Base-by-base conservation (phyloP, 192 early-diverging fungal species). In the Entomortierella parvispora region DNA sequence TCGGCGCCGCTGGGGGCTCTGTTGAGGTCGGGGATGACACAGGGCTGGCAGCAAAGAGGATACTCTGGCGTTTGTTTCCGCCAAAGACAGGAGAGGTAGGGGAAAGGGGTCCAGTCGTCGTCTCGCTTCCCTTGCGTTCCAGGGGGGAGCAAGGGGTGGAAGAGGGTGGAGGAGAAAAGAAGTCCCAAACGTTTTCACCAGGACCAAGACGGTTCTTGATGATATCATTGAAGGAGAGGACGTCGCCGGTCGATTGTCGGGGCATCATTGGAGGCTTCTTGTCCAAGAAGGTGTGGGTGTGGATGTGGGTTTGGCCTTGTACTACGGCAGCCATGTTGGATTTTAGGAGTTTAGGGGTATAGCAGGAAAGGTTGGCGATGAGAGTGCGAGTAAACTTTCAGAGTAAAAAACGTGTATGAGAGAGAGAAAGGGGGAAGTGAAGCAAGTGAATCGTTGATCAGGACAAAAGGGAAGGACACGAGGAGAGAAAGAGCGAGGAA, bases 131-230 rank as follows among this genome's bases (percentile, higher is more conserved):
- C 37, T 40, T 40, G 37, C 7, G 12, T 9, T 40, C 37, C 37
- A 40, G 37, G 37, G 37, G 37, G 12, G 37, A 40, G 37, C 37
- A 12, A 40, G 37, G 37, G 37, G 37, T 25, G 56, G 50, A 4
- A 9, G 40, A 7, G 3, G 54, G 54, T 29, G 66, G 60, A 2
- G 70, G 63, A 0, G 72, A 76, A 34, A 76, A 76, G 53, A 62
- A 76, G 25, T 68, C 65, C 72, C 72, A 76, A 26, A 76, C 72
- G 42, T 44, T 76, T 25, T 76, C 64, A 9, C 72, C 65, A 2
- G 72, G 65, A 2, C 51, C 51, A 5, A 76, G 65, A 23, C 72
- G 72, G 56, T 76, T 48, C 17, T 57, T 45, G 58, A 76, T 76
- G 53, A 76, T 76, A 8, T 76, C n/a, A 18, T 64, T 67, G 32